A percentile compares a stretch with the other conserved stretches of the same genome.
phyloP scores from a whole-genome alignment of 495 filamentous ascomycete genomes.

The Trichoderma erinaceum region DNA sequence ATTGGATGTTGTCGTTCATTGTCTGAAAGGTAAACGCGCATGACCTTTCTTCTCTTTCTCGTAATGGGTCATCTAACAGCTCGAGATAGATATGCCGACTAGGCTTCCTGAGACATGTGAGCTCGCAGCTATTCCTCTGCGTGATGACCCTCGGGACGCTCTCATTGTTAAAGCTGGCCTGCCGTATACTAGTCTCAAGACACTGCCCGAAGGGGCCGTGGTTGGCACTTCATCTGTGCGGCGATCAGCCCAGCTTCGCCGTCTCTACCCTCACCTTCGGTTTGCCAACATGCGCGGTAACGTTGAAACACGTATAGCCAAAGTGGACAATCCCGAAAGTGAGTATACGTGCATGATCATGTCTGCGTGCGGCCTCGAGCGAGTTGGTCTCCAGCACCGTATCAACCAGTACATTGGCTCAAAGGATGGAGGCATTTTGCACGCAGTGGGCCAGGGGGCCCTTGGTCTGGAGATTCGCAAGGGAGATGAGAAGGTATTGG shows the following conservation, averaged over 20 bases:
- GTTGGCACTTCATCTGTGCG: slow-evolving; percentile 4
- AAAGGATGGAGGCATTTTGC: slow-evolving; percentile 1
- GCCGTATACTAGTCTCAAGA: background rate
- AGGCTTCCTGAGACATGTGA: slow-evolving; percentile 1
- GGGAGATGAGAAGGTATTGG: background rate
- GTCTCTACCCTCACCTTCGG: background rate
- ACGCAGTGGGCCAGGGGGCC: background rate
- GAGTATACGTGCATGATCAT: slow-evolving; percentile 12
- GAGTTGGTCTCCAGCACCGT: slow-evolving; percentile 1
- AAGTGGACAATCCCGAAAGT: background rate
- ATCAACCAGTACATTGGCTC: slow-evolving; percentile 6
- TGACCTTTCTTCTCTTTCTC: background rate
- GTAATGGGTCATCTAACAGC: background rate
- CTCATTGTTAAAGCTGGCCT: background rate
- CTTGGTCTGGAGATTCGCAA: slow-evolving; percentile 1
- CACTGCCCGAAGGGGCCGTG: background rate
- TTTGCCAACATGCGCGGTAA: slow-evolving; percentile 6
- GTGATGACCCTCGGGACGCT: slow-evolving; percentile 2
- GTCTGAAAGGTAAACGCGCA: background rate
- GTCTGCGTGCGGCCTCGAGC: background rate
- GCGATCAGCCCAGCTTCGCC: background rate
- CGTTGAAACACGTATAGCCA: background rate
- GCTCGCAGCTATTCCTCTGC: background rate
- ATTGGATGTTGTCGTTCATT: background rate
- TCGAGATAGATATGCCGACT: background rate